Evolutionary conservation across 1,284 basidiomycete genomes (phyloP).

Genomic region (Ustilago hordei): DNA sequence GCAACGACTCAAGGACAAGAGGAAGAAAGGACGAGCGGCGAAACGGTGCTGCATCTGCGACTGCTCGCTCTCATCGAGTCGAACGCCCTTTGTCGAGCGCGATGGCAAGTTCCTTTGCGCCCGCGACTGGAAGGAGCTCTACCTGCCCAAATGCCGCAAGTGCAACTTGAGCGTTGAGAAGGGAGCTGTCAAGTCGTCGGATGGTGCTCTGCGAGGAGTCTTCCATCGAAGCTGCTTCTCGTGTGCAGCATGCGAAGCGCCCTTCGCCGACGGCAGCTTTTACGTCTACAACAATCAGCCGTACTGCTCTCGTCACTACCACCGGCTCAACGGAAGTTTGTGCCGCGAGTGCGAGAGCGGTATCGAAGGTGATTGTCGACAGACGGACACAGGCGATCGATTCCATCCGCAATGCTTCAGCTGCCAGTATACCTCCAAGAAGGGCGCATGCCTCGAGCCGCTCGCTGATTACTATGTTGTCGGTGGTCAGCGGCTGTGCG

Average conservation of each 20-base stretch:
- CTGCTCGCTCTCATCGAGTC: constrained; percentile 50
- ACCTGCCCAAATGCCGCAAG: constrained; percentile 60
- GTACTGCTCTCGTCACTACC: constrained; percentile 59
- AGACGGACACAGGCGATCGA: constrained; percentile 57
- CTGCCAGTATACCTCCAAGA: constrained; percentile 51
- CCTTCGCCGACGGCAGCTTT: constrained; percentile 56
- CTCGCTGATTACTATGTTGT: constrained; percentile 51
- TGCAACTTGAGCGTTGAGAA: constrained; percentile 52
- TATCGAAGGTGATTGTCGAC: constrained; percentile 61
- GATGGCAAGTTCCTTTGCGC: constrained; percentile 58
- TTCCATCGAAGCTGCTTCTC: constrained; percentile 57
- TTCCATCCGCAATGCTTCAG: constrained; percentile 57
- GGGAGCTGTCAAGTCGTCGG: constrained; percentile 58
- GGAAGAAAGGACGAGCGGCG: constrained; percentile 33
- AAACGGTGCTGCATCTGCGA: constrained; percentile 54
- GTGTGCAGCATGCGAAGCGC: constrained; percentile 56
- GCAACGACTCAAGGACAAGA: constrained; percentile 34
- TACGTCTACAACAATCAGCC: constrained; percentile 60
- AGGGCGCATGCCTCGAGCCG: constrained; percentile 23
- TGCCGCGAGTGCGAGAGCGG: constrained; percentile 54
- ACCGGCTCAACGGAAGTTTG: constrained; percentile 53
- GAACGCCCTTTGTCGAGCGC: constrained; percentile 54
- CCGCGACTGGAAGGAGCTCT: constrained; percentile 59
- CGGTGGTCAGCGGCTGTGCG: constrained; percentile 50
- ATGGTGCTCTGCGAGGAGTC: constrained; percentile 58